phyloP scores from a whole-genome alignment of 139 green algal genomes.

The Volvox africanus region DNA sequence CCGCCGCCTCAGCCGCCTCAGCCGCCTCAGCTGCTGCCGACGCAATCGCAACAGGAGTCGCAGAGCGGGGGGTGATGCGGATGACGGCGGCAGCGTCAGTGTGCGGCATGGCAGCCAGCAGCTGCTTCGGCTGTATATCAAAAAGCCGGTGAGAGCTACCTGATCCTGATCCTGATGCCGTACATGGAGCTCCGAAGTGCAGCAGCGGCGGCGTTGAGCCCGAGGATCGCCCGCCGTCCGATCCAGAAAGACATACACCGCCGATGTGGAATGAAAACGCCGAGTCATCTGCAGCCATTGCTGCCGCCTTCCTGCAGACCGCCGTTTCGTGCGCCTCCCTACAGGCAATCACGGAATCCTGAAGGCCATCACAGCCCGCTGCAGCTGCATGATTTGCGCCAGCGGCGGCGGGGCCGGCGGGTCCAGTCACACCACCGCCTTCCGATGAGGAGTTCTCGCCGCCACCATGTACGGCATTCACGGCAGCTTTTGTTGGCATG shows the following conservation, averaged over 20 bases:
- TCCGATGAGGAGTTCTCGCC: background rate
- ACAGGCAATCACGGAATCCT: too few relatives aligned
- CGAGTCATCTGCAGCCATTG: background rate
- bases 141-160: background rate
- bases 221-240: background rate
- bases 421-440: background rate
- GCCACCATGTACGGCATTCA: background rate
- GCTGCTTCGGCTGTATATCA: background rate
- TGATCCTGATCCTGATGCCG: background rate
- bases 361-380: background rate
- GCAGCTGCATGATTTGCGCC: background rate
- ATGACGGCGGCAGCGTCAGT: conserved; percentile 20
- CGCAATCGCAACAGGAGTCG: too few relatives aligned
- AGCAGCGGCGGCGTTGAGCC: background rate
- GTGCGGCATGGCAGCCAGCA: background rate
- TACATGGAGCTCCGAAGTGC: background rate
- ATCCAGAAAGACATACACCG: background rate
- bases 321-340: background rate
- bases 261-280: background rate
- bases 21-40: background rate
- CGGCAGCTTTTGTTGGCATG: background rate
- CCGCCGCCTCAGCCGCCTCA: background rate
- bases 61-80: background rate
- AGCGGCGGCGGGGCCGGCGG: too few relatives aligned
- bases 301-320: background rate